phyloP scores from a whole-genome alignment of 306 rosid species.

The Argentina anserina region DNA sequence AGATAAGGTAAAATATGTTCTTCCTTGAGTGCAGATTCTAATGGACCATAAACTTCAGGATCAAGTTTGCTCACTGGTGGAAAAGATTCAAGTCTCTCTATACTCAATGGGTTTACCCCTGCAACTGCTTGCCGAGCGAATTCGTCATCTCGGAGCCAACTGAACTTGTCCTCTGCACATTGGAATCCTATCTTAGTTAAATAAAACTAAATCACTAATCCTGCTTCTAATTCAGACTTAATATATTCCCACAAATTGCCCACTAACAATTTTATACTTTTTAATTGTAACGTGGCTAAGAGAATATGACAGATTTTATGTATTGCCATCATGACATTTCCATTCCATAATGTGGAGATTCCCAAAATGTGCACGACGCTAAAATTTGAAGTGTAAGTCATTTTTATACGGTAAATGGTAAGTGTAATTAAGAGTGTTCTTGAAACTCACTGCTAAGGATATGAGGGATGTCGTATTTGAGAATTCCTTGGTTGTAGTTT shows the following conservation, averaged over 20 bases:
- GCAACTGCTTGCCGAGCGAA: conserved; percentile 90
- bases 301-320: neutral
- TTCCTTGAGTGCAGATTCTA: conserved; percentile 76
- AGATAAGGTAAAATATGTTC: conserved; percentile 73
- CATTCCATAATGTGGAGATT: too few relatives aligned
- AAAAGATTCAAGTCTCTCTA: conserved; percentile 67
- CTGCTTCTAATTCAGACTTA: neutral
- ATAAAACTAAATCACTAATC: neutral
- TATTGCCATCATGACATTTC: neutral
- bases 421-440: neutral
- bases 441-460: conserved; percentile 70
- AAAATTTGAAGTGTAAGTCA: too few relatives aligned
- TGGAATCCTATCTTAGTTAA: neutral
- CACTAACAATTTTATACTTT: neutral
- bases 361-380: too few relatives aligned
- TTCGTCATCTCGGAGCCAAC: conserved; percentile 95
- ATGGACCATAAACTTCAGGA: conserved; percentile 63
- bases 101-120: conserved; percentile 78
- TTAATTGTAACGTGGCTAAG: neutral
- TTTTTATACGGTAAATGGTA: too few relatives aligned
- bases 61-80: conserved; percentile 92
- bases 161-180: conserved; percentile 81
- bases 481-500: conserved; percentile 59
- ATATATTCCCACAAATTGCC: neutral
- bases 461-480: conserved; percentile 74